These are phyloP conservation scores for Gaeumannomyces sp. DNA, from an alignment of 2,329 filamentous ascomycete genomes.

Conservation along the genomic window DNA sequence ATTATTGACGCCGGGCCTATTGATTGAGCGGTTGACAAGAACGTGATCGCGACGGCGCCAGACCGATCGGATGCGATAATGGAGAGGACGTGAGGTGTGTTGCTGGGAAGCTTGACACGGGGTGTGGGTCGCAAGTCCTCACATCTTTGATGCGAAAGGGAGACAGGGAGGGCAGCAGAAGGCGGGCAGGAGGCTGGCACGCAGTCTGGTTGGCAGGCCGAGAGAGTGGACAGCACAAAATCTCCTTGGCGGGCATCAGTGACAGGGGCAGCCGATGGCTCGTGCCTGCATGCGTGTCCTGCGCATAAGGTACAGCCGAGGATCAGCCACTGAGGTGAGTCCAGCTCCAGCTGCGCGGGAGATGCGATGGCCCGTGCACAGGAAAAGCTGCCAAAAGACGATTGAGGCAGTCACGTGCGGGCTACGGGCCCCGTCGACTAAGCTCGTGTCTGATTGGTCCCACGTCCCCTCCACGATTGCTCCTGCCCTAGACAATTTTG, in stretches of 20 bases:
- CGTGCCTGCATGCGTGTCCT: background rate
- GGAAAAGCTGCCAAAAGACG: background rate
- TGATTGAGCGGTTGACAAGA: background rate
- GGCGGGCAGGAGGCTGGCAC: background rate
- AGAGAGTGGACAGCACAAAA: background rate
- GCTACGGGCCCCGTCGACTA: background rate
- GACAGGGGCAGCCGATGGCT: background rate
- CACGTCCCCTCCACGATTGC: background rate
- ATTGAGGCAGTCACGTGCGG: background rate
- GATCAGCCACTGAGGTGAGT: background rate
- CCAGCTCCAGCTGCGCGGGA: background rate
- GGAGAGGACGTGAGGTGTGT: background rate
- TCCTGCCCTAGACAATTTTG: constrained; percentile 1
- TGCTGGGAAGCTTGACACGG: background rate
- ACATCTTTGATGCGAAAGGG: background rate
- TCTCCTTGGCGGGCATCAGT: too few species aligned
- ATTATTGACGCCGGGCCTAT: background rate
- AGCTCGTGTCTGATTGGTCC: background rate
- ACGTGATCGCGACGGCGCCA: background rate
- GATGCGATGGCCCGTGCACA: background rate
- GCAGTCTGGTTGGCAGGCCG: background rate
- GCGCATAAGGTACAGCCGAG: background rate
- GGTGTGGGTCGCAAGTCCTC: constrained; percentile 5
- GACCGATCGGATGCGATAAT: background rate
- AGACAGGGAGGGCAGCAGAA: too few species aligned